Evolutionary conservation across 805 yeast genomes (phyloP).

Genomic region (Saccharomyces cerevisiae): DNA sequence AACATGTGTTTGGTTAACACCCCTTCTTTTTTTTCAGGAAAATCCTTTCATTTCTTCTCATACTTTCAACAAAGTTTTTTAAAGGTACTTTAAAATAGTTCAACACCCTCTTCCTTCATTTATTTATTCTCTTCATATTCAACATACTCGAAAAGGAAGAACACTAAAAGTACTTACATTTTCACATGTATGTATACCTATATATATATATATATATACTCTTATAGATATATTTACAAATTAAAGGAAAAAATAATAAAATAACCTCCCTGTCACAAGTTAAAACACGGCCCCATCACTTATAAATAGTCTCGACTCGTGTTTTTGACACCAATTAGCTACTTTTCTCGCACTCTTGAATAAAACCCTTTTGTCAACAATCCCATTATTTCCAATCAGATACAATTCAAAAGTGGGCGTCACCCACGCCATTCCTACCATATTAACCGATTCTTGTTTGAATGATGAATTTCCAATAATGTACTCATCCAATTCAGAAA

Average conservation of each 20-base stretch:
- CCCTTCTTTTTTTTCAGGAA: neutral
- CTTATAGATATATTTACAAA: neutral
- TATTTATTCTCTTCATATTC: neutral
- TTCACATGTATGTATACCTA: neutral
- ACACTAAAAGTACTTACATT: neutral
- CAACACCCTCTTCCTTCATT: neutral
- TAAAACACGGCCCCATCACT: slow-evolving; percentile 64
- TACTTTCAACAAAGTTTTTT: slow-evolving; percentile 1
- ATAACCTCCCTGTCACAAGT: neutral
- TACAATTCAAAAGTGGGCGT: slow-evolving; percentile 57
- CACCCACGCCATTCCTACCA: slow-evolving; percentile 44
- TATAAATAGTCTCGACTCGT: slow-evolving; percentile 63
- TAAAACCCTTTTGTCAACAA: slow-evolving; percentile 44
- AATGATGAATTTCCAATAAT: slow-evolving; percentile 4
- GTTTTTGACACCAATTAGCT: slow-evolving; percentile 66
- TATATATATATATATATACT: neutral
- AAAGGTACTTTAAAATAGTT: neutral
- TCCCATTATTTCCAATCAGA: slow-evolving; percentile 46
- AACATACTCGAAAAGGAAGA: neutral
- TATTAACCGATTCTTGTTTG: slow-evolving; percentile 14
- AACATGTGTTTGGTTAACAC: slow-evolving; percentile 1
- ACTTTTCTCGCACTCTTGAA: slow-evolving; percentile 55
- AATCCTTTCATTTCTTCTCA: neutral
- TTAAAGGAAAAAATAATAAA: neutral
- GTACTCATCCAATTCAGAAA: neutral